Percentiles rank a stretch among this genome's conserved stretches.
phyloP scores from a whole-genome alignment of 2,329 filamentous ascomycete genomes.

The Xylariaceae sp. region DNA sequence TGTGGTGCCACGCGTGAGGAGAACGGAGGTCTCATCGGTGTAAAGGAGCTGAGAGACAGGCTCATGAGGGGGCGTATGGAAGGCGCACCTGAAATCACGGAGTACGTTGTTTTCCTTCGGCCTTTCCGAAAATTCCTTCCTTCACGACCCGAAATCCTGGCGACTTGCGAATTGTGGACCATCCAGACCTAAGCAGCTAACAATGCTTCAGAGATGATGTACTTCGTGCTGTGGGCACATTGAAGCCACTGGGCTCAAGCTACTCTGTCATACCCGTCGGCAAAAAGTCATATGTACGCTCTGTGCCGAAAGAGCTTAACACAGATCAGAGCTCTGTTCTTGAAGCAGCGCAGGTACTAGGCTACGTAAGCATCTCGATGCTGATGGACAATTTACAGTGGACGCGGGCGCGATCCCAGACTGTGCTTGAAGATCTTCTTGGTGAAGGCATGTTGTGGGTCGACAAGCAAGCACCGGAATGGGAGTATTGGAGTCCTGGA shows the following conservation, averaged over 20 bases:
- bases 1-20: constrained; percentile 82
- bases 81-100: constrained; percentile 75
- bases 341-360: constrained; percentile 85
- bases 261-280: constrained; percentile 85
- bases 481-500: constrained; percentile 89
- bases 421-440: constrained; percentile 85
- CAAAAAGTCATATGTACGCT: constrained; percentile 81
- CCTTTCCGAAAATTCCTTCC: background rate
- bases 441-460: constrained; percentile 92
- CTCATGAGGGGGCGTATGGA: constrained; percentile 72
- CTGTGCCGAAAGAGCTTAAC: constrained; percentile 91
- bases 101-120: constrained; percentile 44
- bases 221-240: constrained; percentile 79
- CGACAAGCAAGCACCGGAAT: constrained; percentile 79
- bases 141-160: background rate
- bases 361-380: constrained; percentile 88
- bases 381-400: constrained; percentile 81
- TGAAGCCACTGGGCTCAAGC: constrained; percentile 82
- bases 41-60: constrained; percentile 74
- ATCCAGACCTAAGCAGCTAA: background rate
- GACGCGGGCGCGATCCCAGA: constrained; percentile 80
- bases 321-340: constrained; percentile 90
- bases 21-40: constrained; percentile 87
- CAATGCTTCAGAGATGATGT: constrained; percentile 71
- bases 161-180: too few species aligned